These are phyloP conservation scores for Paramecium sonneborni DNA, from an alignment of 73 alveolate species.

Conservation along the genomic window DNA sequence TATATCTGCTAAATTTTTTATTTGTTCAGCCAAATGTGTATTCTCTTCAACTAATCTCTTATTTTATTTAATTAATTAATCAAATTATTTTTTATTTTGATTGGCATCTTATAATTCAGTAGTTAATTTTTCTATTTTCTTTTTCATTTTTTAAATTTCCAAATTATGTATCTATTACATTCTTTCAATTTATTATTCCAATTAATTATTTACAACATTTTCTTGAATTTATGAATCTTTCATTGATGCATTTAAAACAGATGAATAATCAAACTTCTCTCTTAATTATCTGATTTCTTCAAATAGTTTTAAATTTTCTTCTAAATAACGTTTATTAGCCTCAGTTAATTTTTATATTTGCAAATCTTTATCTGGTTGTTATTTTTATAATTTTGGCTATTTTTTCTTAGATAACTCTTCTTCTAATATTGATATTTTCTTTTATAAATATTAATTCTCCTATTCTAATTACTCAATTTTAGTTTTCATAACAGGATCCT, in stretches of 20 bases:
- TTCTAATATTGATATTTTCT: conserved; percentile 20
- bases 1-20: background rate
- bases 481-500: conserved; percentile 26
- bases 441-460: conserved; percentile 31
- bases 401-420: conserved; percentile 3
- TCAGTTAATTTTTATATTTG: background rate
- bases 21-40: conserved; percentile 18
- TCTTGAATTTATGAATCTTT: background rate
- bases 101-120: background rate
- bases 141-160: conserved; percentile 3
- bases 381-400: background rate
- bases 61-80: background rate
- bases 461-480: conserved; percentile 9
- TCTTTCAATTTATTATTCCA: background rate
- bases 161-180: background rate
- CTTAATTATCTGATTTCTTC: conserved; percentile 14
- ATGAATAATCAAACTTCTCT: background rate
- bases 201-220: background rate
- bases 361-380: background rate
- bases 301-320: conserved; percentile 12
- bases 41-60: conserved; percentile 30
- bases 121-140: conserved; percentile 7
- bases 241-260: background rate
- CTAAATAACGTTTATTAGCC: conserved; percentile 28
- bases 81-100: background rate